These are phyloP conservation scores for Geotrichum aggregatum DNA, from an alignment of 1,139 yeast species.

Conservation along the genomic window DNA sequence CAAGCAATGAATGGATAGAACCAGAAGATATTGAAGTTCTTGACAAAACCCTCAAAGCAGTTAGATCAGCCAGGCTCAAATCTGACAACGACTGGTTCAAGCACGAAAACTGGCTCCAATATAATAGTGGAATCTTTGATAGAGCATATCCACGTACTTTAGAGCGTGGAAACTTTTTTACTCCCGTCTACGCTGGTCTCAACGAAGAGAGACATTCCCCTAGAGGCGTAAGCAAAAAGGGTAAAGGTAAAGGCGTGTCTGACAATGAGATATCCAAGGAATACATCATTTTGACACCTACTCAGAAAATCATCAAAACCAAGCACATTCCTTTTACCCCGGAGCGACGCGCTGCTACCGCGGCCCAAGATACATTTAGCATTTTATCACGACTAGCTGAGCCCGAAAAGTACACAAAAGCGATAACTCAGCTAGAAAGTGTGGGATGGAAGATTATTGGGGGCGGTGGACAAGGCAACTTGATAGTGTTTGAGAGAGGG, in stretches of 20 bases:
- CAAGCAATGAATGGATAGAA: conserved; percentile 10
- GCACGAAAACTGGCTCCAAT: conserved; percentile 52
- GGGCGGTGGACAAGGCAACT: conserved; percentile 39
- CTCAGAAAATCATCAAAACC: conserved; percentile 41
- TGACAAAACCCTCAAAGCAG: conserved; percentile 44
- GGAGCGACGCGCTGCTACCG: conserved; percentile 31
- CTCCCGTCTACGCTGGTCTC: conserved; percentile 42
- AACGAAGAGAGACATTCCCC: too few relatives aligned
- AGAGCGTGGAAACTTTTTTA: conserved; percentile 49
- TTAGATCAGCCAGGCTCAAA: conserved; percentile 42
- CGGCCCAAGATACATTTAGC: conserved; percentile 43
- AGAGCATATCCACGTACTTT: conserved; percentile 42
- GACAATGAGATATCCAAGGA: conserved; percentile 33
- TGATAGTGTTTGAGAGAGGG: conserved; percentile 40
- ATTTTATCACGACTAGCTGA: conserved; percentile 44
- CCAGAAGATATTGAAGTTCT: conserved; percentile 27
- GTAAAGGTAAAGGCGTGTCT: too few relatives aligned
- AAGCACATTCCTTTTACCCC: conserved; percentile 44
- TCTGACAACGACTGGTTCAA: conserved; percentile 48
- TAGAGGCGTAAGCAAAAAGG: too few relatives aligned
- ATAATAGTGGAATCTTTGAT: conserved; percentile 42
- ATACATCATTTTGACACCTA: conserved; percentile 47
- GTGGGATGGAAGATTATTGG: conserved; percentile 50
- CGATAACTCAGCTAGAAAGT: conserved; percentile 41
- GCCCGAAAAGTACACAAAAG: conserved; percentile 37